Evolutionary conservation across 2,329 filamentous ascomycete genomes (phyloP).

Genomic region (Trichoderma endophyticum): DNA sequence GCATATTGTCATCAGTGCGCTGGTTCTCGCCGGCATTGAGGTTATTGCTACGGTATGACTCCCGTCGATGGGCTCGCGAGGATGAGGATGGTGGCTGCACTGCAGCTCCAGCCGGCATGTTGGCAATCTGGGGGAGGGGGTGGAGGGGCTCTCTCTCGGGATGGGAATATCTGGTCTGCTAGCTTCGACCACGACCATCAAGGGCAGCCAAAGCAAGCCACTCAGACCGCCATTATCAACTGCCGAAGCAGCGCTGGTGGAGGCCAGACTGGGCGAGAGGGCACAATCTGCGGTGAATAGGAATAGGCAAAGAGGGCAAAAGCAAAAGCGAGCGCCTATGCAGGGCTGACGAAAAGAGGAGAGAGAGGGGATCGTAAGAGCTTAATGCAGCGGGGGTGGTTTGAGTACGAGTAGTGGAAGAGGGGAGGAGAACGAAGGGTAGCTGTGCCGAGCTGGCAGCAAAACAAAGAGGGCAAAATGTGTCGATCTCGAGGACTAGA

Average conservation of each 20-base stretch:
- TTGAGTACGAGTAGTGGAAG: neutral
- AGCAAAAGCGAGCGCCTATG: neutral
- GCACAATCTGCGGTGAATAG: constrained; percentile 6
- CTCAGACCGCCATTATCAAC: constrained; percentile 17
- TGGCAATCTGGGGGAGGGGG: constrained; percentile 15
- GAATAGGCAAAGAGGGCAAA: neutral
- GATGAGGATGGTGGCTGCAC: constrained; percentile 14
- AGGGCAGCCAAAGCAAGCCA: constrained; percentile 9
- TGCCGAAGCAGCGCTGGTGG: constrained; percentile 8
- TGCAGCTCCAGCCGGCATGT: constrained; percentile 20
- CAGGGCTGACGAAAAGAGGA: constrained; percentile 10
- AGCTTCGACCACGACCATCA: constrained; percentile 1
- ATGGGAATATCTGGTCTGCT: constrained; percentile 4
- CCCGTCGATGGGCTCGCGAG: constrained; percentile 12
- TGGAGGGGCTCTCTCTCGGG: neutral
- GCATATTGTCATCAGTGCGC: constrained; percentile 13
- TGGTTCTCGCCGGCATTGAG: neutral
- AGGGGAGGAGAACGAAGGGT: neutral
- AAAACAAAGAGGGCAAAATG: constrained; percentile 5
- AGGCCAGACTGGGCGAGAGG: constrained; percentile 1
- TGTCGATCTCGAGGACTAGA: constrained; percentile 11
- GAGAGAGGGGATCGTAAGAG: neutral
- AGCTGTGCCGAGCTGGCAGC: constrained; percentile 1
- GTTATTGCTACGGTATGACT: neutral
- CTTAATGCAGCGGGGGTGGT: constrained; percentile 1